Evolutionary conservation across 257 asterid genomes (phyloP), one percentile per base, ranked within the genome.

Genomic region (Penstemon davidsonii): DNA sequence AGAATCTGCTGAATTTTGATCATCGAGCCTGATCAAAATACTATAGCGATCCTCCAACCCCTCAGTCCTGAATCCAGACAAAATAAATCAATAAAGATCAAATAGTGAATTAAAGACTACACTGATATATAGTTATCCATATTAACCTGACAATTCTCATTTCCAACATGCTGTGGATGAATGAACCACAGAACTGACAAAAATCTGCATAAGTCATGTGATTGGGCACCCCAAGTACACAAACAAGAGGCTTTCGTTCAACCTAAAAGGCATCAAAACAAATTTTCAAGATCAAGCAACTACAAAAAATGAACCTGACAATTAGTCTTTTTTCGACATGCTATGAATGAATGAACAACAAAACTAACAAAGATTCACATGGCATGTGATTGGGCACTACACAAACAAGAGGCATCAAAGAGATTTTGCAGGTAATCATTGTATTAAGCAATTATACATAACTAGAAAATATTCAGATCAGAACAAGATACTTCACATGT

Each of bases 311-410:
- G 49, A 74, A 93, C 99, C 99, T 88, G 80, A 94, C 95, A 60
- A 88, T 81, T 67, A 96, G 82, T 25, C 33, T 96, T 91, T 91
- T 83, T 94, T 96, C 83, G 80, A 74, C 80, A 94, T 85, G 72
- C 83, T 84, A 59, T 86, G 93, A 51, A 94, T 85, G 82, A 87
- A 94, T 3, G 99, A 89, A 68, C 96, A 93, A 73, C 96, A 88
- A 74, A 91, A 94, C 79, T 86, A 90, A 76, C 97, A 94, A 70
- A 94, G 88, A 71, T 94, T 97, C 8, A 96, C 91, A 75, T 94
- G 95, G 88, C 91, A 91, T 88, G 87, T 91, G 95, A 83, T 91
- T 91, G 45, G 99, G 97, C 66, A 94, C 96, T 62, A 91, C 97
- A 69, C 95, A 91, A 64, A 91, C 72, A 53, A 90, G 99, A 61